These are phyloP conservation scores for Paralagenidium karlingii DNA, from an alignment of 352 stramenopile genomes.

Conservation along the genomic window DNA sequence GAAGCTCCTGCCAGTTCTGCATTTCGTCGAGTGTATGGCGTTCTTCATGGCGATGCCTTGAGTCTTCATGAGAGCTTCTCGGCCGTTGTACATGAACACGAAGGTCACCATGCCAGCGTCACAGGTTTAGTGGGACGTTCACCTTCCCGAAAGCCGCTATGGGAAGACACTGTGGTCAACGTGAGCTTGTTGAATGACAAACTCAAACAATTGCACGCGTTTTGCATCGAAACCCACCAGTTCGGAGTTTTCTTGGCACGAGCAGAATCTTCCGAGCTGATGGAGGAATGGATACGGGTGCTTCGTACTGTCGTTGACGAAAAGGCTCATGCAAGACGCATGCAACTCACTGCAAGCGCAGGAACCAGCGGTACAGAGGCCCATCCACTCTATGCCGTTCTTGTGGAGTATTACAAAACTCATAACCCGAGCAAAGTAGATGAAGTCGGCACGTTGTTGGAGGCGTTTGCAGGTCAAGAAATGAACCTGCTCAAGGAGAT, in stretches of 20 bases:
- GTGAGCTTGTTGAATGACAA: conserved; percentile 16
- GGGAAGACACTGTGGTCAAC: conserved; percentile 15
- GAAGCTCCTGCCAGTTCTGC: too few species aligned
- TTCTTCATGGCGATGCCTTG: too few species aligned
- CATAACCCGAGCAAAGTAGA: conserved; percentile 78
- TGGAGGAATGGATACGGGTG: conserved; percentile 19
- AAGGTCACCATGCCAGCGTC: too few species aligned
- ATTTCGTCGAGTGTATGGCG: too few species aligned
- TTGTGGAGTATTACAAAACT: conserved; percentile 80
- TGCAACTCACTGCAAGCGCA: too few species aligned
- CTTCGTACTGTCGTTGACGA: conserved; percentile 10
- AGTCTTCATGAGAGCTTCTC: too few species aligned
- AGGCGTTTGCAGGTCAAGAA: conserved; percentile 40
- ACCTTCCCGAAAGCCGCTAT: too few species aligned
- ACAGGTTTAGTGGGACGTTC: too few species aligned
- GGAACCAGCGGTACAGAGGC: too few species aligned
- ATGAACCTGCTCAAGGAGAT: conserved; percentile 34
- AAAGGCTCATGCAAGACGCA: too few species aligned
- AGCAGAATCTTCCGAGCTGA: conserved; percentile 13
- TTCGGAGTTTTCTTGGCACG: conserved; percentile 23
- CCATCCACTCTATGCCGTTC: conserved; percentile 17
- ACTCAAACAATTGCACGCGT: conserved; percentile 12
- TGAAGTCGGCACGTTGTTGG: conserved; percentile 58
- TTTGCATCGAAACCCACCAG: conserved; percentile 21
- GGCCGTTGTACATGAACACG: too few species aligned